Conservation (phyloP, 2,329 filamentous ascomycete genomes). For the Penicillium brevicompactum region DNA sequence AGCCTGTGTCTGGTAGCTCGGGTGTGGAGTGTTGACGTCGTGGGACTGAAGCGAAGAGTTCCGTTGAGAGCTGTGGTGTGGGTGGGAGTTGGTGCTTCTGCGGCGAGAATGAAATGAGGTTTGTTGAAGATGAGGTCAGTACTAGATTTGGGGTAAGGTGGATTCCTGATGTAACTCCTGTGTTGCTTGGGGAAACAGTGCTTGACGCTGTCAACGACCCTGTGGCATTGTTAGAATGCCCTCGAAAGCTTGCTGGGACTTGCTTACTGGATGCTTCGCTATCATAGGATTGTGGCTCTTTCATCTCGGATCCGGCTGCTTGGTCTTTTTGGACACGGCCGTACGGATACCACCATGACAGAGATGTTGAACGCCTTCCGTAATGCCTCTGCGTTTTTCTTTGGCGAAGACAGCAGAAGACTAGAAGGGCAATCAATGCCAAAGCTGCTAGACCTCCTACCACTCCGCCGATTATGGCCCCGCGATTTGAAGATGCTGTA, state of each 20-base stretch:
- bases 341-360: slow-evolving; percentile 9
- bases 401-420: slow-evolving; percentile 20
- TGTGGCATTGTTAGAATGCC: not conserved
- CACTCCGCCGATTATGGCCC: slow-evolving; percentile 27
- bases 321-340: not conserved
- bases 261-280: slow-evolving; percentile 4
- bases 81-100: not conserved
- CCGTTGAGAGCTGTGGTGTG: not conserved
- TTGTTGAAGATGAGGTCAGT: not conserved
- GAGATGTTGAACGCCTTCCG: not conserved
- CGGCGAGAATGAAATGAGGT: not conserved
- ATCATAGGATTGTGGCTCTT: not conserved
- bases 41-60: slow-evolving; percentile 3
- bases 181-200: not conserved
- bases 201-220: not conserved
- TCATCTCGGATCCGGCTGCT: not conserved
- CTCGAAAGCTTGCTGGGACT: not conserved
- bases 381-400: slow-evolving; percentile 12
- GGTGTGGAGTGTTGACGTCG: slow-evolving; percentile 6
- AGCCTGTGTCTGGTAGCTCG: slow-evolving; percentile 33
- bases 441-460: slow-evolving; percentile 18
- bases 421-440: slow-evolving; percentile 11
- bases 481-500: slow-evolving; percentile 6
- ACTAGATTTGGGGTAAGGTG: not conserved
- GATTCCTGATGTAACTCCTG: not conserved